Conservation (phyloP, 1,139 yeast genomes). For the Debaryomyces psychrophilus region DNA sequence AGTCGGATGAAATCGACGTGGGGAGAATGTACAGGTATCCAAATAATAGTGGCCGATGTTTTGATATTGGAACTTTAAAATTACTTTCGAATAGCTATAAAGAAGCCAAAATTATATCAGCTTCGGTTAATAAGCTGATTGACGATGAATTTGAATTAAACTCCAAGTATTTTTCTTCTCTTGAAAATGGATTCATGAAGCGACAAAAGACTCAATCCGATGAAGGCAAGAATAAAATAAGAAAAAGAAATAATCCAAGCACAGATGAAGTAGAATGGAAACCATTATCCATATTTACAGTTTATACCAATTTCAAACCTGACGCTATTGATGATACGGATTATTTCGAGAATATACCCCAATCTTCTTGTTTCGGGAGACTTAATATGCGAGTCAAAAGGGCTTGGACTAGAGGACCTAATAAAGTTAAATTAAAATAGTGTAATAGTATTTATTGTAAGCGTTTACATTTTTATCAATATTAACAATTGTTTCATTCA, state of each 20-base stretch:
- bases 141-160: conserved; percentile 20
- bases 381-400: conserved; percentile 42
- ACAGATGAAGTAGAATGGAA: conserved; percentile 32
- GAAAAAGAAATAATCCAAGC: conserved; percentile 24
- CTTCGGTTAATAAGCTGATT: conserved; percentile 23
- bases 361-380: conserved; percentile 40
- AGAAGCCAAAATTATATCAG: conserved; percentile 19
- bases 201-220: background rate
- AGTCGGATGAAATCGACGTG: background rate
- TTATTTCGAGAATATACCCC: conserved; percentile 30
- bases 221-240: conserved; percentile 5
- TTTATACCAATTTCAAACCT: conserved; percentile 37
- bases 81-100: background rate
- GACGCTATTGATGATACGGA: conserved; percentile 26
- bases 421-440: conserved; percentile 13
- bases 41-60: conserved; percentile 4
- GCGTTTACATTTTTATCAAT: background rate
- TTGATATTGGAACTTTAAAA: conserved; percentile 11
- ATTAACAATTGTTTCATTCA: background rate
- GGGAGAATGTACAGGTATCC: conserved; percentile 14
- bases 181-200: conserved; percentile 13
- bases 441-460: background rate
- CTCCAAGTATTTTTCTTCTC: conserved; percentile 4
- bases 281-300: conserved; percentile 40
- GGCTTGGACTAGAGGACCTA: conserved; percentile 37